Percentiles rank a stretch among this genome's conserved stretches.
phyloP scores from a whole-genome alignment of 192 early-diverging fungal species.

The Phlyctochytrium bullatum region DNA sequence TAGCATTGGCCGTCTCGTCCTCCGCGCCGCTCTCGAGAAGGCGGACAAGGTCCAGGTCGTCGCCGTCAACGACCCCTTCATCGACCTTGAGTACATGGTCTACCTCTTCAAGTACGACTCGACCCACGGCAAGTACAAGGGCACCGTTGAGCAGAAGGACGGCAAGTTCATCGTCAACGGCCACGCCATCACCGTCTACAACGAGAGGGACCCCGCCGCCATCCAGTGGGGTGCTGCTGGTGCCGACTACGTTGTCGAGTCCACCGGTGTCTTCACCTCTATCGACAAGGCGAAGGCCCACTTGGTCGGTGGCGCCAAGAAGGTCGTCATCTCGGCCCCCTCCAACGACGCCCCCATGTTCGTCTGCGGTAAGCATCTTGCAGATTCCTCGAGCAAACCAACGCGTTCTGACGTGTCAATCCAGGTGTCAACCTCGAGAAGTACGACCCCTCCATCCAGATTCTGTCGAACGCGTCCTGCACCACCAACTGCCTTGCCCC shows the following conservation, averaged over 20 bases:
- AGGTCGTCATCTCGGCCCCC: conserved; percentile 98
- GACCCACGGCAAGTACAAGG: conserved; percentile 94
- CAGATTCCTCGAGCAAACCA: not conserved
- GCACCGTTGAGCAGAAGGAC: conserved; percentile 72
- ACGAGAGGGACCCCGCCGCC: conserved; percentile 73
- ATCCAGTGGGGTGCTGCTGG: conserved; percentile 86
- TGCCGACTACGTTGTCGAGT: conserved; percentile 95
- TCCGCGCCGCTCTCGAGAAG: conserved; percentile 79
- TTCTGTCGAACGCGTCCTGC: conserved; percentile 98
- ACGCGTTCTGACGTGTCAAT: conserved; percentile 19
- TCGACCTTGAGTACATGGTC: conserved; percentile 87
- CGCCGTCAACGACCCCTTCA: conserved; percentile 97
- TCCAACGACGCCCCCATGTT: conserved; percentile 98
- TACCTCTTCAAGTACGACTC: conserved; percentile 99
- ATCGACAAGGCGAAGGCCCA: conserved; percentile 81
- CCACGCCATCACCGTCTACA: conserved; percentile 68
- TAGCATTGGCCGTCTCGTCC: conserved; percentile 94
- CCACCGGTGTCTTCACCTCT: conserved; percentile 97
- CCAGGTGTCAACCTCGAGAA: conserved; percentile 91
- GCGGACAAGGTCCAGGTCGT: conserved; percentile 64
- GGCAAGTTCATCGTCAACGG: conserved; percentile 92
- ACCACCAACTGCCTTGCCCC: conserved; percentile 99
- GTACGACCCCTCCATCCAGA: conserved; percentile 78
- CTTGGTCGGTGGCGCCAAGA: conserved; percentile 92
- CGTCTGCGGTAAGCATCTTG: conserved; percentile 56